Evolutionary conservation across 2,329 filamentous ascomycete genomes (phyloP), one percentile per base, ranked within the genome.

Genomic region (Fusarium proliferatum): DNA sequence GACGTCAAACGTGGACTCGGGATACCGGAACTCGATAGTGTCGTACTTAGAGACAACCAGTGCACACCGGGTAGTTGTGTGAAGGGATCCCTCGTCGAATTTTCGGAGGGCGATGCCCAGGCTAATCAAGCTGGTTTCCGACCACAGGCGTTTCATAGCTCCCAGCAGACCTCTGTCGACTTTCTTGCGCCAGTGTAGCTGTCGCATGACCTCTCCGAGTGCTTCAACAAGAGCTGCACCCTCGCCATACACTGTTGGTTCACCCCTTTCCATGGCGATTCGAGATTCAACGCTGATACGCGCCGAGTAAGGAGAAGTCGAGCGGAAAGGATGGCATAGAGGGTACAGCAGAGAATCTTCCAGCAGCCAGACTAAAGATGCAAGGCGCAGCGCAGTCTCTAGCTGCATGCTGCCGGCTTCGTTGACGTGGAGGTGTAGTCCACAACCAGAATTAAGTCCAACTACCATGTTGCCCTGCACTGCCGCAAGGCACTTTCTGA

Each of bases 21-120:
- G 76, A 43, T 80, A 80, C 36, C 79, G 75, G 28, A 80, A 80
- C 64, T 79, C 78, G 19, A 78, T 23, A 1, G 77, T 79, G 33
- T 76, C 53, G 55, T 77, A 75, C 45, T 68, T 71, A 23, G 76
- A 73, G 4, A 78, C 59, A n/a, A 72, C 78, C 6, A 79, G 49
- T 5, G 61, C 78, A 58, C 77, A 79, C 16, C 72, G 71, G 13
- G 61, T 66, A 9, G 76, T 78, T 19, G 76, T 78, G 58, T 73
- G 76, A 6, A 71, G 61, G 6, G 66, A 56, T 3, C 76, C 76
- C 39, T 74, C 68, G 23, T 78, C 55, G 48, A 76, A 78, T 41
- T 78, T 78, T 34, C 69, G 71, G 19, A 78, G 62, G 19, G 59
- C 65, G 19, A 61, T 21, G 15, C 66, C 65, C 6, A 78, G 63